These are phyloP conservation scores for Scalesia atractyloides DNA, from an alignment of 129 eudicot genomes.

Conservation along the genomic window DNA sequence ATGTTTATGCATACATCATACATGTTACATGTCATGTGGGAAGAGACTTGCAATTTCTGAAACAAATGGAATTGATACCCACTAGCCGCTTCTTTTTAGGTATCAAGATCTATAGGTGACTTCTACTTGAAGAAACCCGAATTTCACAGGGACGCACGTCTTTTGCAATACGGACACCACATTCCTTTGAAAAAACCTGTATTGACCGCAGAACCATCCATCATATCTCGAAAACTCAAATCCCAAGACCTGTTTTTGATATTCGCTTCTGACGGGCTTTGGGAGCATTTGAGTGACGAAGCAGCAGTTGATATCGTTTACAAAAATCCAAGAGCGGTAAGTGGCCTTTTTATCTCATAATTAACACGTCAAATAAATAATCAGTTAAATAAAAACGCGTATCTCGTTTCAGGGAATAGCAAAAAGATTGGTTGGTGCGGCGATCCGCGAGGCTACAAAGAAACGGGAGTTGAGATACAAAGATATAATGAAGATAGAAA, in stretches of 20 bases:
- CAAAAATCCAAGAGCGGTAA: conserved; percentile 83
- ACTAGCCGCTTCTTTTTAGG: conserved; percentile 50
- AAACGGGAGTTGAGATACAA: conserved; percentile 79
- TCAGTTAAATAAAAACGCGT: not conserved
- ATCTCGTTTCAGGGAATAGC: conserved; percentile 75
- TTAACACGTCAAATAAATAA: not conserved
- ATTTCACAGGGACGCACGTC: conserved; percentile 70
- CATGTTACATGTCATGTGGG: conserved; percentile 23
- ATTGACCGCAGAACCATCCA: conserved; percentile 83
- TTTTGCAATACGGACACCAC: conserved; percentile 59
- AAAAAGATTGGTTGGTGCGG: conserved; percentile 82
- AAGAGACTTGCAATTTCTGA: conserved; percentile 26
- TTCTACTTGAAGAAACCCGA: conserved; percentile 92
- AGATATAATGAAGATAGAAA: conserved; percentile 69
- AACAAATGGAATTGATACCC: conserved; percentile 27
- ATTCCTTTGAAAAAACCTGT: conserved; percentile 73
- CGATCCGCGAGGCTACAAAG: conserved; percentile 79
- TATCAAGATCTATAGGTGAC: conserved; percentile 97
- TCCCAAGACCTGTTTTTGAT: conserved; percentile 82
- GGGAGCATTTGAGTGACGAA: conserved; percentile 92
- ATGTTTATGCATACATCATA: conserved; percentile 11
- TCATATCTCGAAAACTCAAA: conserved; percentile 62
- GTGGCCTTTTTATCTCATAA: conserved; percentile 25
- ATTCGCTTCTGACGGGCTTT: conserved; percentile 95
- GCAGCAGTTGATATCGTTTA: conserved; percentile 78